Evolutionary conservation across 2,329 filamentous ascomycete genomes (phyloP).

Genomic region (Huntiella savannae): DNA sequence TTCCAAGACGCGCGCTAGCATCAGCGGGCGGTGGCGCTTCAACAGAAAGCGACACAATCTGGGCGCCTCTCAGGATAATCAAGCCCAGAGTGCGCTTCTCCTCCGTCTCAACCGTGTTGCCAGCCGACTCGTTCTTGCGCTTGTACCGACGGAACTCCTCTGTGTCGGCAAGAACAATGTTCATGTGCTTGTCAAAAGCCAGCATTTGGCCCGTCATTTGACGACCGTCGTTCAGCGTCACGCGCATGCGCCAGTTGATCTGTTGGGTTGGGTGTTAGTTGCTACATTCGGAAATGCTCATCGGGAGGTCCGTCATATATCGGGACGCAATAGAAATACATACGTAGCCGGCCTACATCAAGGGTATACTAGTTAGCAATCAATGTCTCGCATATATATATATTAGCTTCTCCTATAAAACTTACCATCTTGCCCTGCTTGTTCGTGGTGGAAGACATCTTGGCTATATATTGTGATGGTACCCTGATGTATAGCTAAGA

Average conservation of each 20-base stretch:
- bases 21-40: conserved; percentile 92
- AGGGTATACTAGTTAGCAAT: conserved; percentile 2
- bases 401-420: not conserved
- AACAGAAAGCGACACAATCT: conserved; percentile 86
- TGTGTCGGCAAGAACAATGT: conserved; percentile 92
- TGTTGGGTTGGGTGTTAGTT: conserved; percentile 20
- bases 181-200: conserved; percentile 99
- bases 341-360: conserved; percentile 27
- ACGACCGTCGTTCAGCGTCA: conserved; percentile 83
- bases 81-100: conserved; percentile 95
- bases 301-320: not conserved
- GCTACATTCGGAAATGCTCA: too few species aligned
- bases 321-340: not conserved
- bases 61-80: conserved; percentile 81
- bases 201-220: conserved; percentile 98
- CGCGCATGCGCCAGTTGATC: conserved; percentile 99
- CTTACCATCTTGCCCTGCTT: conserved; percentile 98
- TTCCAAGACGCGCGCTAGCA: conserved; percentile 73
- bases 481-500: not conserved
- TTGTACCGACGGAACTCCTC: conserved; percentile 92
- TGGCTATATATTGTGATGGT: conserved; percentile 2
- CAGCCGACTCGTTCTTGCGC: conserved; percentile 52
- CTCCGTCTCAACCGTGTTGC: conserved; percentile 65
- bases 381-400: not conserved
- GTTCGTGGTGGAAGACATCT: conserved; percentile 42